Evolutionary conservation across 495 filamentous ascomycete species (phyloP).

Genomic region (Penicillium alfredii): DNA sequence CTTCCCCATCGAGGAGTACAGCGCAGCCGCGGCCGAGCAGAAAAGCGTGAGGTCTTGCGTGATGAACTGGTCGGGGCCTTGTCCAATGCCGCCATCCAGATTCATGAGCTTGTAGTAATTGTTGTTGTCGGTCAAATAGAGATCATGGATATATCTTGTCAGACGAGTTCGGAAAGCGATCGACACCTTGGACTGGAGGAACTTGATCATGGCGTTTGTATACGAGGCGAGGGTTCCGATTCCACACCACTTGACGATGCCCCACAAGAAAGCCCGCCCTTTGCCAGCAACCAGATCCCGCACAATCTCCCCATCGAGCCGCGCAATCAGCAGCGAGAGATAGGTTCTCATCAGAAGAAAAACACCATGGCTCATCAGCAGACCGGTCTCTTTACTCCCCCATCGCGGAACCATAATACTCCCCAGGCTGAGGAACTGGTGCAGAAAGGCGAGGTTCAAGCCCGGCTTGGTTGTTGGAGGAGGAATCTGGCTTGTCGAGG

Average conservation of each 20-base stretch:
- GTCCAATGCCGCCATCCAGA: constrained; percentile 86
- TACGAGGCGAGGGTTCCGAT: constrained; percentile 75
- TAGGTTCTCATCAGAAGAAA: constrained; percentile 80
- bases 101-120: constrained; percentile 96
- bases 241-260: constrained; percentile 77
- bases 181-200: constrained; percentile 93
- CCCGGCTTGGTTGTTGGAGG: constrained; percentile 85
- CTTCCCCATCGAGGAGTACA: constrained; percentile 95
- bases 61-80: constrained; percentile 93
- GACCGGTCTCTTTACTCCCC: constrained; percentile 88
- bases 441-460: constrained; percentile 93
- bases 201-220: constrained; percentile 97
- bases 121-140: constrained; percentile 89
- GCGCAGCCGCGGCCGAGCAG: constrained; percentile 82
- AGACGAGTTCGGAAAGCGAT: constrained; percentile 96
- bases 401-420: constrained; percentile 97
- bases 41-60: constrained; percentile 95
- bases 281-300: constrained; percentile 93
- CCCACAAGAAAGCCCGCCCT: constrained; percentile 80
- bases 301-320: constrained; percentile 94
- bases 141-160: constrained; percentile 94
- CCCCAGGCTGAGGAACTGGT: constrained; percentile 90
- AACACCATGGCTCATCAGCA: constrained; percentile 71
- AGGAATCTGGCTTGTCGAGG: constrained; percentile 60
- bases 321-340: constrained; percentile 84